Evolutionary conservation across 805 yeast genomes (phyloP), one percentile per base, ranked within the genome.

Genomic region (Yarrowia sp.): DNA sequence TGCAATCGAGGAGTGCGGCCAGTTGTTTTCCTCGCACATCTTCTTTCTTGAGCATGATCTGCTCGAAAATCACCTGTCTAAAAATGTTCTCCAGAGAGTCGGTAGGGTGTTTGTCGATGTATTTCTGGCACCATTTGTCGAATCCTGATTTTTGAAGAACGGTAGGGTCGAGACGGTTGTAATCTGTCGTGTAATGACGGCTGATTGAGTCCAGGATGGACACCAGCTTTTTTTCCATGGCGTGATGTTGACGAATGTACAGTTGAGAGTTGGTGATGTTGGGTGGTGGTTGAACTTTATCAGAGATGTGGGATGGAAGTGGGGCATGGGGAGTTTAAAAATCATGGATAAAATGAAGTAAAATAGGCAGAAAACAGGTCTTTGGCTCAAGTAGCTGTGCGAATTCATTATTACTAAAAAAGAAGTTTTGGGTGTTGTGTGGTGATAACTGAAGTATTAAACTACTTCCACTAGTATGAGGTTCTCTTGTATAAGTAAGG

Each of bases 71-170:
- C n/a, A 51, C 35, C 28, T 51, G 44, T 14, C 60, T 17, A 22
- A 51, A 51, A 18, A 51, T 51, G 60, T 51, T 51, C n/a, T 51
- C 60, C 36, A 51, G 36, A 15, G 4, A 22, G 60, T 51, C 60
- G n/a, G 44, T 36, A 14, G 60, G 60, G 35, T 51, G 22, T 9
- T 28, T 8, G 22, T 14, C 44, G 17, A 8, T 38, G 60, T 51
- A 51, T n/a, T 51, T 39, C 10, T 38, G 28, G 60, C 60, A 51
- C 60, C 60, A 51, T 38, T 38, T 14, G 38, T 39, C n/a, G 60
- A 51, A 51, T 28, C 60, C 60, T 14, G 35, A 22, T 22, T 31
- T 38, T 38, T 36, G 22, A 9, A 51, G 14, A 14, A 35, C 31
- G 13, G 38, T 15, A 4, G 35, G 36, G 18, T 51, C 60, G 14